Evolutionary conservation across 1,284 basidiomycete genomes (phyloP).

Genomic region (Cryptococcus sp.): DNA sequence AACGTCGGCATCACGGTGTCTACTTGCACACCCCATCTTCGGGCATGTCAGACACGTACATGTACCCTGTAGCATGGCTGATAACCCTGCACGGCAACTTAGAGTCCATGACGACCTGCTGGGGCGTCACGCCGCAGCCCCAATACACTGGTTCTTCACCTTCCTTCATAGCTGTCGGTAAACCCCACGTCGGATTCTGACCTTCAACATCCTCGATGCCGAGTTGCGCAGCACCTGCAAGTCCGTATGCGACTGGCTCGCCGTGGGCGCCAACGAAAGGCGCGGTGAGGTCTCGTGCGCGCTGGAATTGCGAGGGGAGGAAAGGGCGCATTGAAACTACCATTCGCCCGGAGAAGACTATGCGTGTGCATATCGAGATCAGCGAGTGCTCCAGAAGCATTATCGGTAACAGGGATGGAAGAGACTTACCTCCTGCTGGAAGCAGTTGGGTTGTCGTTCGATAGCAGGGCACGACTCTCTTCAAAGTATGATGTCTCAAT

Average conservation of each 20-base stretch:
- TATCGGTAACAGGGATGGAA: neutral
- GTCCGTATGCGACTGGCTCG: neutral
- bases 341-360: neutral
- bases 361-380: neutral
- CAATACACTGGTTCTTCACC: neutral
- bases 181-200: neutral
- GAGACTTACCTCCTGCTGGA: neutral
- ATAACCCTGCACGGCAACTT: neutral
- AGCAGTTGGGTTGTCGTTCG: neutral
- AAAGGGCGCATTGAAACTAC: constrained; percentile 1
- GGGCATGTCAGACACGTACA: constrained; percentile 1
- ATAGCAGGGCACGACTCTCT: neutral
- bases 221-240: neutral
- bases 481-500: neutral
- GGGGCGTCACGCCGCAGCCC: neutral
- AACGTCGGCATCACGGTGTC: too few relatives aligned
- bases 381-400: neutral
- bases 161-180: neutral
- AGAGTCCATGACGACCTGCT: constrained; percentile 1
- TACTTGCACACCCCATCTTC: neutral
- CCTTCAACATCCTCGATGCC: neutral
- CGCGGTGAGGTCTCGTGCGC: neutral
- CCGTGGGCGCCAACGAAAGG: neutral
- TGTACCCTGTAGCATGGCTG: neutral
- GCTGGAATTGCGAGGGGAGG: neutral